Evolutionary conservation across 805 yeast species (phyloP), one percentile per base, ranked within the genome.

Genomic region (Yarrowia osloensis): DNA sequence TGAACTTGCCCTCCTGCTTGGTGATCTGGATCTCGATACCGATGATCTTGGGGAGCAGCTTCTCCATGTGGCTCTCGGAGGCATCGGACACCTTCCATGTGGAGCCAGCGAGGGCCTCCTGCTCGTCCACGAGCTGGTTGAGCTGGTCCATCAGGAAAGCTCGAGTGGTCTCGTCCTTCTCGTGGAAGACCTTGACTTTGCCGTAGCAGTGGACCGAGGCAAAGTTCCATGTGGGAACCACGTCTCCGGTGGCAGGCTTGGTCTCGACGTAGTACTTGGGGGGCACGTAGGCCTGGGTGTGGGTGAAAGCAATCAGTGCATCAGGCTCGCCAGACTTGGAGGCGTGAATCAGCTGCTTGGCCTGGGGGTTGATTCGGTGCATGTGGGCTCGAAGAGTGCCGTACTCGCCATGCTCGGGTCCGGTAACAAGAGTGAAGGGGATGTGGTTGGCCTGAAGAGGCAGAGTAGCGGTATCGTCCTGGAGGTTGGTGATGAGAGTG

Each of bases 161-260:
- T 26, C 74, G 72, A n/a, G 66, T 44, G 17, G 54, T 35, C 3
- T 44, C 54, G 33, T 61, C 54, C 62, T 81, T 82, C 63, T 82
- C 85, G 21, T 68, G 65, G 17, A 84, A 73, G 28, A 82, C 69
- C 28, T 69, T 77, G 11, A 87, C 81, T 31, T 74, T 80, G 3
- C 90, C 90, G 67, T 82, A 77, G 49, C 82, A 77, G 71, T 87
- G 89, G 35, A 83, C 86, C 4, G 84, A 76, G 1, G 84, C 85
- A 75, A 82, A 86, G 73, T 85, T 87, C 90, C 90, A 87, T 1
- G 90, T 87, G 19, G 90, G 89, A n/a, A 86, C 90, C 47, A 80
- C 81, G 72, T 85, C 86, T 69, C 85, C 87, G 35, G 87, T 84
- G 57, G 79, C 79, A 55, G 80, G 76, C 76, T 87, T 86, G 22